These are phyloP conservation scores for Beauveria bassiana DNA, from an alignment of 2,329 filamentous ascomycete species.

Conservation along the genomic window DNA sequence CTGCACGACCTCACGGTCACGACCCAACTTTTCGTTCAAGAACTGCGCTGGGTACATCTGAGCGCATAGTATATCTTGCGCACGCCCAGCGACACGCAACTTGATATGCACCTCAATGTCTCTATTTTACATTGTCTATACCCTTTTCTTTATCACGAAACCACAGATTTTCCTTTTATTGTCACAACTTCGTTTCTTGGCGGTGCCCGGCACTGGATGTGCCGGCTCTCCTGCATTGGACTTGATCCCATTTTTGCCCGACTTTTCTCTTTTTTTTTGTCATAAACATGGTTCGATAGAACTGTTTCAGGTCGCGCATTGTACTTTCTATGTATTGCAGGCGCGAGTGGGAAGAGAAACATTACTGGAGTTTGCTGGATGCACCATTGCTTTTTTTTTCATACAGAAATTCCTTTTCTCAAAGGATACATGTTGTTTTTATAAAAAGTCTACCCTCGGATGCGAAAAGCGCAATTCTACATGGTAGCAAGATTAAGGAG, in stretches of 20 bases:
- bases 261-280: background rate
- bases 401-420: background rate
- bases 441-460: slow-evolving; percentile 2
- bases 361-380: slow-evolving; percentile 10
- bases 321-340: background rate
- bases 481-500: background rate
- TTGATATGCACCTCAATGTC: slow-evolving; percentile 7
- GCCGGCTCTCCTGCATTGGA: background rate
- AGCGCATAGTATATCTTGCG: background rate
- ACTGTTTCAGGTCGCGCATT: slow-evolving; percentile 2
- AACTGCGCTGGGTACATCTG: background rate
- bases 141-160: slow-evolving; percentile 9
- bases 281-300: slow-evolving; percentile 9
- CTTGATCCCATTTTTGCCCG: slow-evolving; percentile 4
- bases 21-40: background rate
- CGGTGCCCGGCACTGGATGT: background rate
- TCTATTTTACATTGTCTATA: slow-evolving; percentile 11
- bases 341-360: slow-evolving; percentile 1
- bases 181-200: background rate
- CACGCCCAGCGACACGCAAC: background rate
- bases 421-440: background rate
- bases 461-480: background rate
- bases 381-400: background rate
- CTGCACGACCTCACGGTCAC: background rate
- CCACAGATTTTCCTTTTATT: slow-evolving; percentile 2